Base-by-base conservation (phyloP, 768 basidiomycete species). In the Macrolepiota dolichaula region DNA sequence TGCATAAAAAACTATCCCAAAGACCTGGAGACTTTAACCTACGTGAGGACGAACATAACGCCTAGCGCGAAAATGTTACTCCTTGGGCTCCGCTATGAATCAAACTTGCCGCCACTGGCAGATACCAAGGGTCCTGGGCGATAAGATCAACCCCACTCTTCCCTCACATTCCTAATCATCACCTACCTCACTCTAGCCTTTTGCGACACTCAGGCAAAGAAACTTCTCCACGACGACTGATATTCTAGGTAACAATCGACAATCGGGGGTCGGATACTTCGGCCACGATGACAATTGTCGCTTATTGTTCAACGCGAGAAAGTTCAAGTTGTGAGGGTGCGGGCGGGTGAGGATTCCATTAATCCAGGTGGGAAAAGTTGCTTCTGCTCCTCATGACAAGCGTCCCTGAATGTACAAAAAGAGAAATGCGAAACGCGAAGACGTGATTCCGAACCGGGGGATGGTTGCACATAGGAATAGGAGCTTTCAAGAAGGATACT, bases 351-450 rank as follows among this genome's bases (percentile, higher is more conserved):
- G 32, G 11, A 36, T 49, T 37, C 46, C 17, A 32, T 49, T 32
- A 32, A 32, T 32, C 47, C 46, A 25, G 32, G 56, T 57, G 56
- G 56, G 56, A 57, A 57, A 24, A 6, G 24, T 24, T 38, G 27
- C 38, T 40, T 3, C 25, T 27, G 15, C 29, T 32, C 56, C 35
- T 49, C 36, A 24, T 49, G 44, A 17, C 36, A 25, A 49, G 15
- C 44, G 35, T 7, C 47, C 56, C 44, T 37, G 19, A 12, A 50
- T 49, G 42, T 29, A 49, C 44, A 49, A 57, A 57, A 57, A 35
- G 49, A 57, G 56, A 36, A 57, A 57, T 22, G 56, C 56, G 46
- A 57, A 57, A 57, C 56, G 49, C 22, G 56, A 57, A 32, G 29
- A 40, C 25, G 10, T 5, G 56, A 47, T 49, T 49, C 56, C 56